Conservation (phyloP, 2,329 filamentous ascomycete genomes). For the Fusarium odoratissimum region DNA sequence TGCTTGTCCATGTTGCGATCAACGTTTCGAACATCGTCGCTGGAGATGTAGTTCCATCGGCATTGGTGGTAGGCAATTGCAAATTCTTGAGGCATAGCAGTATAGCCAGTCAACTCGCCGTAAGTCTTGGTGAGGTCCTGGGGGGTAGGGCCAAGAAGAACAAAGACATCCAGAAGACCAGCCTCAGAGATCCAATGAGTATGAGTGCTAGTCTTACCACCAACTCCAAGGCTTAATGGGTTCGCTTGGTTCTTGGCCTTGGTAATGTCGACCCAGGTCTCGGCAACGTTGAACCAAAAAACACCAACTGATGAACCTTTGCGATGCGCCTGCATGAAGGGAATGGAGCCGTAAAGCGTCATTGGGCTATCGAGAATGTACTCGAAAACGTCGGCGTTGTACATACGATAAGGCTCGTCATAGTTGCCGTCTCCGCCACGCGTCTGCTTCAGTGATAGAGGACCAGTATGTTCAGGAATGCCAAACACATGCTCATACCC, state of each 20-base stretch:
- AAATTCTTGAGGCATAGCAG: conserved; percentile 91
- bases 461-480: conserved; percentile 91
- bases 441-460: conserved; percentile 89
- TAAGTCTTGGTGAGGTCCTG: conserved; percentile 85
- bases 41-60: conserved; percentile 98
- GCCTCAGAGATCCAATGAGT: conserved; percentile 98
- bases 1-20: conserved; percentile 96
- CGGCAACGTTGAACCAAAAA: conserved; percentile 96
- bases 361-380: conserved; percentile 97
- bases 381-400: conserved; percentile 98
- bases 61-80: conserved; percentile 96
- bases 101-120: conserved; percentile 90
- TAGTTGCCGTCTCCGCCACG: conserved; percentile 88
- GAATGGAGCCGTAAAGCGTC: conserved; percentile 97
- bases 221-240: conserved; percentile 78
- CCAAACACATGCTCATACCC: conserved; percentile 94
- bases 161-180: conserved; percentile 90
- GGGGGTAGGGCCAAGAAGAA: conserved; percentile 91
- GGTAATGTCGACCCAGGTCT: conserved; percentile 96
- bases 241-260: conserved; percentile 82
- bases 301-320: conserved; percentile 94
- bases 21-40: conserved; percentile 96
- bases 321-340: conserved; percentile 96
- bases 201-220: conserved; percentile 78
- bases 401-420: conserved; percentile 90